Percentiles rank a stretch among this genome's conserved stretches.
Conservation (phyloP, 208 protist genomes). For the Porcisia hertigi region DNA sequence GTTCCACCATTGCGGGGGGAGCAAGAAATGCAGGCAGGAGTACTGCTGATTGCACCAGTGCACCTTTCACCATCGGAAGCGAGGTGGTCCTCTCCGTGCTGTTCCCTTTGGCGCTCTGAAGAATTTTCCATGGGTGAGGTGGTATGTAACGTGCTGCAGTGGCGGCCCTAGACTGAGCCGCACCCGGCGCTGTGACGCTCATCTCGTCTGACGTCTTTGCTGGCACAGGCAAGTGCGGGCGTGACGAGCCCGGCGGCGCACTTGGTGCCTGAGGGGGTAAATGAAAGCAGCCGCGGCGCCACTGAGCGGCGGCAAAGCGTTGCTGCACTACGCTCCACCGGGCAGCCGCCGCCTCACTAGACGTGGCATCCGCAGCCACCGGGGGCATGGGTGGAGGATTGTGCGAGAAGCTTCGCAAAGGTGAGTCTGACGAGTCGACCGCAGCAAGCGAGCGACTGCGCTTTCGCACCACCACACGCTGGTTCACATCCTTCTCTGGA, state of each 20-base stretch:
- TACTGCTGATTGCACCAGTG: not conserved
- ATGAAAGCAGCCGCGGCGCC: constrained; percentile 23
- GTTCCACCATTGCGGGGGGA: constrained; percentile 29
- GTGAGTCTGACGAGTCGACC: not conserved
- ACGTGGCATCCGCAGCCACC: not conserved
- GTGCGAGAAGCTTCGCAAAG: not conserved
- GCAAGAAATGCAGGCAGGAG: not conserved
- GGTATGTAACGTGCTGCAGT: constrained; percentile 4
- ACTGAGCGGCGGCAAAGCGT: constrained; percentile 20
- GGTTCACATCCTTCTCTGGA: not conserved
- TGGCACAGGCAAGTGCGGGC: not conserved
- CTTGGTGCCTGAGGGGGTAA: not conserved
- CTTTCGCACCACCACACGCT: not conserved
- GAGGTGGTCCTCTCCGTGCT: not conserved
- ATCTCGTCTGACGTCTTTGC: not conserved
- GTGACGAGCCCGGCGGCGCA: not conserved
- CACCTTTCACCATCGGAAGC: not conserved
- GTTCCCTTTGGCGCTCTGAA: constrained; percentile 1
- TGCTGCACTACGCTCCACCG: constrained; percentile 2
- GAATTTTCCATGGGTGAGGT: constrained; percentile 28
- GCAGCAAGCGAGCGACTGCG: constrained; percentile 8
- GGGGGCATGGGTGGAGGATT: not conserved
- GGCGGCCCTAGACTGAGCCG: not conserved
- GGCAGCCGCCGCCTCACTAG: no score
- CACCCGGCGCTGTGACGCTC: not conserved